Percentiles rank a stretch among this genome's conserved stretches.
Evolutionary conservation across 1,284 basidiomycete species (phyloP).

Genomic region (Ceratorhiza oryzae-sativae): DNA sequence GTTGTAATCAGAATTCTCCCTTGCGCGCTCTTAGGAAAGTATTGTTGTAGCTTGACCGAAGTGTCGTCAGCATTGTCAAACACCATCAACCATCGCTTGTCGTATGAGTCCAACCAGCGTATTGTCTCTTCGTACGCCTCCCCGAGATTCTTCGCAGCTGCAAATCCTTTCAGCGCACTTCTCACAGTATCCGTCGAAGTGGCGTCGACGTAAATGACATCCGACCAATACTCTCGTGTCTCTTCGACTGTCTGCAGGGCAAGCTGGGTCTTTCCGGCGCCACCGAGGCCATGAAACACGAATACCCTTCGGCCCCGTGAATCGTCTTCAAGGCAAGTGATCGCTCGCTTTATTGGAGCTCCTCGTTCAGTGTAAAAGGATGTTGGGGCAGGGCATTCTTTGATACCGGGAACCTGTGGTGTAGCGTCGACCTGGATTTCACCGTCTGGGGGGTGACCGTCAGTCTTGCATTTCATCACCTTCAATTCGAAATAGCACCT

Average conservation of each 20-base stretch:
- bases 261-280: conserved; percentile 33
- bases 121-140: conserved; percentile 3
- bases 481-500: background rate
- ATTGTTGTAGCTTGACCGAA: background rate
- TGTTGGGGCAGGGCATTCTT: conserved; percentile 1
- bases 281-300: conserved; percentile 27
- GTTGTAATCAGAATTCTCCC: conserved; percentile 20
- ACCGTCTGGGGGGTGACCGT: background rate
- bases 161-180: background rate
- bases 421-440: background rate
- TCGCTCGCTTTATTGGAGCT: background rate
- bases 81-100: conserved; percentile 20
- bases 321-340: background rate
- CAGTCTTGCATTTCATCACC: too few species aligned
- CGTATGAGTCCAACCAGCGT: conserved; percentile 1
- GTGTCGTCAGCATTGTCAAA: conserved; percentile 39
- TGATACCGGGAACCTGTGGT: background rate
- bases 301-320: background rate
- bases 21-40: conserved; percentile 4
- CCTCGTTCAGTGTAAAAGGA: background rate
- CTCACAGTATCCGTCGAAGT: conserved; percentile 12
- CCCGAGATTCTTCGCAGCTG: background rate
- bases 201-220: conserved; percentile 26
- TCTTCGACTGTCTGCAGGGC: background rate
- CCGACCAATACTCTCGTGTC: conserved; percentile 6